These are phyloP conservation scores for Nicotiana obtusifolia DNA, from an alignment of 257 asterid species.

Conservation along the genomic window DNA sequence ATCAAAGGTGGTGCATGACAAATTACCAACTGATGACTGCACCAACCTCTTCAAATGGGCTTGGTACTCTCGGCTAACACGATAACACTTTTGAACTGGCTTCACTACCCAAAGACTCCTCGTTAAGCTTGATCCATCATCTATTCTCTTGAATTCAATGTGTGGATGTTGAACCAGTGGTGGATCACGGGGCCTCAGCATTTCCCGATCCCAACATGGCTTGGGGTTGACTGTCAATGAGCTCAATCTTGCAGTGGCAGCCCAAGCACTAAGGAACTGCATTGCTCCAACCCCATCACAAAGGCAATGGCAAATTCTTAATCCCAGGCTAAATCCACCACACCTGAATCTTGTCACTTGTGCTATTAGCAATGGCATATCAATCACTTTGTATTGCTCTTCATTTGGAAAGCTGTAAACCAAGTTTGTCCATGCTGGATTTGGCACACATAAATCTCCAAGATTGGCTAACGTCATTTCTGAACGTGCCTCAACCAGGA, in stretches of 20 bases:
- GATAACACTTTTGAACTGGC: constrained; percentile 67
- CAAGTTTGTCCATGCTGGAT: constrained; percentile 71
- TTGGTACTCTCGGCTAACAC: constrained; percentile 49
- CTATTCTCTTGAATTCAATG: constrained; percentile 48
- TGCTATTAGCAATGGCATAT: constrained; percentile 84
- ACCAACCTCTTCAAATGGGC: constrained; percentile 45
- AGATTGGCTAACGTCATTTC: constrained; percentile 42
- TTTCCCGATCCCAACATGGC: constrained; percentile 78
- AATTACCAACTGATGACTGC: constrained; percentile 23
- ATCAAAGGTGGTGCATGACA: constrained; percentile 57
- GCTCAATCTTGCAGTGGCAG: constrained; percentile 57
- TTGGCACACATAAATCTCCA: constrained; percentile 67
- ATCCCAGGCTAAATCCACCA: constrained; percentile 79
- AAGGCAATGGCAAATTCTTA: constrained; percentile 78
- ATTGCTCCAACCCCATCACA: constrained; percentile 93
- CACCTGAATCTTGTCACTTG: constrained; percentile 70
- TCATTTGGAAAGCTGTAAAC: constrained; percentile 58
- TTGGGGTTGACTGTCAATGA: constrained; percentile 32
- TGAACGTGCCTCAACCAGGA: constrained; percentile 65
- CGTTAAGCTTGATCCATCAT: constrained; percentile 45
- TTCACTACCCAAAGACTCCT: constrained; percentile 51
- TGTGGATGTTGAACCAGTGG: constrained; percentile 52
- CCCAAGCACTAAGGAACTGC: constrained; percentile 84
- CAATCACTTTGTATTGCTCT: constrained; percentile 59
- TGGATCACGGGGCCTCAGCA: constrained; percentile 57